A percentile compares a stretch with the other conserved stretches of the same genome.
These are phyloP conservation scores for Rhizopogon sp. DNA, from an alignment of 768 basidiomycete genomes.

Conservation along the genomic window DNA sequence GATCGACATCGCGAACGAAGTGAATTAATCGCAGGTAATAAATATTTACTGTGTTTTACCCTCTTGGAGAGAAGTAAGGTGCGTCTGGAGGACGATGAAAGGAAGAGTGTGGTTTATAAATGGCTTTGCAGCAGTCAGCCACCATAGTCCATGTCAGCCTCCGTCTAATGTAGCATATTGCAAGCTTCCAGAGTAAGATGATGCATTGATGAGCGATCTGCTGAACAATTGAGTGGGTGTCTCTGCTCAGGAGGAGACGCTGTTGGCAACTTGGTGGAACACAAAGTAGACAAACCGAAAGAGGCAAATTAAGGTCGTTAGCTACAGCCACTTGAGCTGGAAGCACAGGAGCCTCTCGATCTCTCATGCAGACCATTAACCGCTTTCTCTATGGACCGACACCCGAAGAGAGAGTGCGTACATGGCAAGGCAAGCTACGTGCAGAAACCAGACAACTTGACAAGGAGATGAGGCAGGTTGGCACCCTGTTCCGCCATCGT, in stretches of 20 bases:
- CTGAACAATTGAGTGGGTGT: neutral
- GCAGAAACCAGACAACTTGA: conserved; percentile 80
- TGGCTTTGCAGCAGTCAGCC: neutral
- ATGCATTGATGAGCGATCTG: neutral
- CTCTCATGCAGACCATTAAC: conserved; percentile 78
- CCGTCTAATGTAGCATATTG: neutral
- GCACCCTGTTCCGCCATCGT: conserved; percentile 19
- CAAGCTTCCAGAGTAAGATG: neutral
- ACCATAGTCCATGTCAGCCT: conserved; percentile 3
- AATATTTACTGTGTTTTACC: neutral
- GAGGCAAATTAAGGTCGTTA: neutral
- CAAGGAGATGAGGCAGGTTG: conserved; percentile 93
- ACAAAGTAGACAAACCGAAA: neutral
- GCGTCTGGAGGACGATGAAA: neutral
- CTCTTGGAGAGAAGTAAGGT: neutral
- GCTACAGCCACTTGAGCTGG: neutral
- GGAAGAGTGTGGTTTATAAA: neutral
- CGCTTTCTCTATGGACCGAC: conserved; percentile 95
- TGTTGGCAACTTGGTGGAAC: no score
- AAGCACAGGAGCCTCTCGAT: neutral
- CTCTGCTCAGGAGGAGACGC: no score
- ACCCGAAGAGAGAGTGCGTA: conserved; percentile 86
- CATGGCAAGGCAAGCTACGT: conserved; percentile 88
- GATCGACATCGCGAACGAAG: conserved; percentile 1
- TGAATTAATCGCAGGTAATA: neutral